phyloP scores from a whole-genome alignment of 2,329 filamentous ascomycete genomes.

The Stemphylium vesicarium region DNA sequence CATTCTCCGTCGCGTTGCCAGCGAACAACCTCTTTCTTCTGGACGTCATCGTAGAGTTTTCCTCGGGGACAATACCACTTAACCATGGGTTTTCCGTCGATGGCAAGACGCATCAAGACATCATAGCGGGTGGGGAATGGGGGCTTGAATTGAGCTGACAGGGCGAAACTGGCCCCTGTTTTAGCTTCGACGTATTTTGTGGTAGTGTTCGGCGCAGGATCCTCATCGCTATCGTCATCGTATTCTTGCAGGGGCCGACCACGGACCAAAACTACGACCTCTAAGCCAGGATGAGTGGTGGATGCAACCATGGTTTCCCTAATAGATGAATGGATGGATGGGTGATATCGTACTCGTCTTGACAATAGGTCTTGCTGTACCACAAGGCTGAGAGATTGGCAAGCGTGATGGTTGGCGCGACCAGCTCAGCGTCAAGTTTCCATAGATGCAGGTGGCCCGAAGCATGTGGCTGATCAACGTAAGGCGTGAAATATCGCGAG shows the following conservation, averaged over 20 bases:
- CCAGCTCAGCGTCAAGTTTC: too few relatives aligned
- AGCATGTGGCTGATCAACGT: too few relatives aligned
- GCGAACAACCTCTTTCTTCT: not conserved
- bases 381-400: too few relatives aligned
- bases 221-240: constrained; percentile 7
- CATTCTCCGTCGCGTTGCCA: not conserved
- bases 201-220: not conserved
- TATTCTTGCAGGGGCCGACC: constrained; percentile 13
- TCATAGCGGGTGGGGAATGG: not conserved
- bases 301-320: constrained; percentile 17
- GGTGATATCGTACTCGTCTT: not conserved
- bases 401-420: too few relatives aligned
- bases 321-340: not conserved
- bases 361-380: not conserved
- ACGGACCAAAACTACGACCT: constrained; percentile 14
- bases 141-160: not conserved
- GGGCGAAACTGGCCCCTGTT: constrained; percentile 2
- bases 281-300: constrained; percentile 1
- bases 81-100: not conserved
- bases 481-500: too few relatives aligned
- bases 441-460: too few relatives aligned
- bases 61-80: not conserved
- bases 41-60: not conserved
- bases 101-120: not conserved
- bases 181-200: constrained; percentile 17